A percentile compares a stretch with the other conserved stretches of the same genome.
phyloP scores from a whole-genome alignment of 2,329 filamentous ascomycete species.

The Pseudohalonectria lignicola region DNA sequence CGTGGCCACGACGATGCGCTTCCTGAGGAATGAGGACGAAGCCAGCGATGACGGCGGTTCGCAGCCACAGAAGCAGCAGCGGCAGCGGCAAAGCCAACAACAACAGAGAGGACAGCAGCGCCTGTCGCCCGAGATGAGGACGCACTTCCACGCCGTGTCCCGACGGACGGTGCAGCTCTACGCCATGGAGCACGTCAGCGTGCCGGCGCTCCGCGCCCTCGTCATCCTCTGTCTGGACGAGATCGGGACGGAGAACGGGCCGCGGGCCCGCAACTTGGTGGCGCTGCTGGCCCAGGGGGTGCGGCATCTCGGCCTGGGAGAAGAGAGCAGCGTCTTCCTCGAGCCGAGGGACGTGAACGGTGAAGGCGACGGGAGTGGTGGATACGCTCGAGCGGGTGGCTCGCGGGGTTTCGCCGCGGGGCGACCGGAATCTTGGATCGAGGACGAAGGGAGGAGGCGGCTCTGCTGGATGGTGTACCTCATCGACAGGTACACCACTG shows the following conservation, averaged over 20 bases:
- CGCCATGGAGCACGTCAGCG: conserved; percentile 27
- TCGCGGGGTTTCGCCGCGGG: too few species aligned
- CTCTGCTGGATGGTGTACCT: too few species aligned
- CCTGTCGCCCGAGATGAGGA: conserved; percentile 22
- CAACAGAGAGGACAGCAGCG: too few species aligned
- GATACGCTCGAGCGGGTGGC: too few species aligned
- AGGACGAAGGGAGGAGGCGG: too few species aligned
- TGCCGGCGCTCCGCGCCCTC: conserved; percentile 25
- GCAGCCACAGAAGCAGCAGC: too few species aligned
- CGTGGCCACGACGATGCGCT: conserved; percentile 28
- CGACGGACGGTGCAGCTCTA: conserved; percentile 28
- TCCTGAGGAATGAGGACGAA: too few species aligned
- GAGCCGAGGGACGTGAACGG: conserved; percentile 20
- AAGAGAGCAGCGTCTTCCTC: conserved; percentile 26
- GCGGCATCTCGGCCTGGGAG: conserved; percentile 25
- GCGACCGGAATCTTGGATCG: too few species aligned
- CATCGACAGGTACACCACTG: too few species aligned
- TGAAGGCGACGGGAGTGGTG: too few species aligned
- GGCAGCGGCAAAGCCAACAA: too few species aligned
- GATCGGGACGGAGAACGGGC: conserved; percentile 29
- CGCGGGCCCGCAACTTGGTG: conserved; percentile 28
- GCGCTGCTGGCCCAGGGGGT: conserved; percentile 26
- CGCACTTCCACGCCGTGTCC: conserved; percentile 26
- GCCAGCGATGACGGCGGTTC: too few species aligned
- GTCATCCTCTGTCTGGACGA: conserved; percentile 30